Percentiles rank a stretch among this genome's conserved stretches.
phyloP scores from a whole-genome alignment of 2,329 filamentous ascomycete species.

The Penicillium frequentans region DNA sequence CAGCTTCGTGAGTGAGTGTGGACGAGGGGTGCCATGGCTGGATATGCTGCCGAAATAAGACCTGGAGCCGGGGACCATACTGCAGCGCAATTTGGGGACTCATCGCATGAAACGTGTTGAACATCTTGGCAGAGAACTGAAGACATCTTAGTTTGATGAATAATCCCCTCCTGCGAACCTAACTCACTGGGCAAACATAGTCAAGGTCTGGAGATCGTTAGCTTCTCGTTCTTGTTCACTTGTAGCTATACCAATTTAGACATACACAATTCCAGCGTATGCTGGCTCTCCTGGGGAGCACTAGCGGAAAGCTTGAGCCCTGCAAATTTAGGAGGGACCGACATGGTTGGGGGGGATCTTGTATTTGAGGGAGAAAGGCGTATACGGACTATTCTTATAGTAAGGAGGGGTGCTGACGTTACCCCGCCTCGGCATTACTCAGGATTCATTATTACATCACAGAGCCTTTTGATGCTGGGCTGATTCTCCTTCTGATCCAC shows the following conservation, averaged over 20 bases:
- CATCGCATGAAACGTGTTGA: slow-evolving; percentile 73
- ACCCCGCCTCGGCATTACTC: background rate
- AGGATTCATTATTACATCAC: background rate
- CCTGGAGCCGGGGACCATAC: slow-evolving; percentile 62
- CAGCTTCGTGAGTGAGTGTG: slow-evolving; percentile 72
- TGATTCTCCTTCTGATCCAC: background rate
- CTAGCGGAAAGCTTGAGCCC: slow-evolving; percentile 46
- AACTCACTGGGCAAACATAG: slow-evolving; percentile 74
- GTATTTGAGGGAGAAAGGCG: background rate
- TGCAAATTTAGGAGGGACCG: slow-evolving; percentile 59
- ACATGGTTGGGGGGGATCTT: slow-evolving; percentile 44
- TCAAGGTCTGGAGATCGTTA: slow-evolving; percentile 62
- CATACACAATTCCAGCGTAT: slow-evolving; percentile 43
- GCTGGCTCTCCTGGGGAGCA: slow-evolving; percentile 22
- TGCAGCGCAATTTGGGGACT: slow-evolving; percentile 62
- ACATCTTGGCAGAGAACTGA: slow-evolving; percentile 67
- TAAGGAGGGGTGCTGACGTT: background rate
- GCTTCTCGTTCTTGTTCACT: background rate
- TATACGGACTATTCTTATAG: background rate
- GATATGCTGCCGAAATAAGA: slow-evolving; percentile 88
- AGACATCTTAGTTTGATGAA: slow-evolving; percentile 3
- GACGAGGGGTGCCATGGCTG: slow-evolving; percentile 94
- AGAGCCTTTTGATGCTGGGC: background rate
- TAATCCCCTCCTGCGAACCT: background rate
- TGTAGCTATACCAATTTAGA: background rate